Evolutionary conservation across 306 rosid species (phyloP), one percentile per base, ranked within the genome.

Genomic region (Quercus gilva): DNA sequence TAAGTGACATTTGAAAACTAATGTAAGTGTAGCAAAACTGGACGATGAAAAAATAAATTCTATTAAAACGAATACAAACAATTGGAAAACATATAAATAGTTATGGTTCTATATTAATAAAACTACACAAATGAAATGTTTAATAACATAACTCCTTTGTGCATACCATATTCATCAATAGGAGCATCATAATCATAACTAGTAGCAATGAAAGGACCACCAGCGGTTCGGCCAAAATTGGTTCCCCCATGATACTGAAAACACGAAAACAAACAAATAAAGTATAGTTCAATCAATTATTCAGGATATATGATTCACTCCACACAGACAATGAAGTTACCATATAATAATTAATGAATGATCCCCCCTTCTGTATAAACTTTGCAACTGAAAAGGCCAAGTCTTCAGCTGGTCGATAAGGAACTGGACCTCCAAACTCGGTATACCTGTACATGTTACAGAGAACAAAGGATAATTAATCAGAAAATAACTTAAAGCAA

Each of bases 131-230:
- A 31, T 15, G 25, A 6, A 76, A 76, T 41, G 25, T 35, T 23
- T 23, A 0, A 21, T 77, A 55, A 9, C 23, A 11, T 71, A 64
- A 25, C 49, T 58, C 74, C 45, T 56, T 64, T 43, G 76, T 55
- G 49, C 83, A 43, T 91, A 95, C 99, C 99, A 60, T 90, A 95
- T 89, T 95, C 99, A 81, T 95, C 99, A 60, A 95, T 80, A 74
- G 99, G 99, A 6, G 99, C 99, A 81, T 95, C 99, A 58, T 95
- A 95, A 87, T 95, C 99, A 82, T 95, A 95, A 84, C 97, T 93
- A 2, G 99, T 95, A 20, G 98, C 94, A 37, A 95, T 95, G 60
- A 95, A 95, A 11, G 99, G 99, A 78, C 99, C 99, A 52, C 99
- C 99, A 71, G 99, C 98, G 35, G 99, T 95, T 84, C 99, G 90